These are phyloP conservation scores for Glycyrrhiza uralensis DNA, from an alignment of 306 rosid species.

Conservation along the genomic window DNA sequence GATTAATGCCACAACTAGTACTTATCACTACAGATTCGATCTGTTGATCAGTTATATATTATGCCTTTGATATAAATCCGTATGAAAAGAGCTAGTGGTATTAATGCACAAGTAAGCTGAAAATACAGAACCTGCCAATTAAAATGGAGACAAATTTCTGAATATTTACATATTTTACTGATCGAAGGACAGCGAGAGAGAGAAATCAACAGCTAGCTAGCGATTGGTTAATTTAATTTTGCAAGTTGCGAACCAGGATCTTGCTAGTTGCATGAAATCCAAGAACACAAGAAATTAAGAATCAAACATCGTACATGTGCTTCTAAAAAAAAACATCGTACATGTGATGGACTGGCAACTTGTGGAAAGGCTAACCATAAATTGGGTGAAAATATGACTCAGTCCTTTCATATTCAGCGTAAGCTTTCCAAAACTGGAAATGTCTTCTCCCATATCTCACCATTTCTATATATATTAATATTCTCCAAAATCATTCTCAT, in stretches of 20 bases:
- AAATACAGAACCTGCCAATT: neutral
- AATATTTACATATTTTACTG: neutral
- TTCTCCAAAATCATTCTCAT: neutral
- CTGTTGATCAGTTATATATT: neutral
- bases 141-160: no score
- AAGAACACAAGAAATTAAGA: slow-evolving; percentile 13
- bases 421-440: slow-evolving; percentile 27
- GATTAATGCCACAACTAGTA: neutral
- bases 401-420: neutral
- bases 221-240: neutral
- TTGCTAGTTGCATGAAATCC: neutral
- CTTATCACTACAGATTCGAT: neutral
- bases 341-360: slow-evolving; percentile 14
- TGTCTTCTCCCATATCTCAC: neutral
- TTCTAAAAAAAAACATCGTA: no score
- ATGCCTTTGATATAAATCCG: neutral
- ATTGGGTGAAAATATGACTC: neutral
- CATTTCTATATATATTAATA: neutral
- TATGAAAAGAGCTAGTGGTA: neutral
- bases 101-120: neutral
- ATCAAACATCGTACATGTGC: slow-evolving; percentile 25
- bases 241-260: neutral
- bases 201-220: neutral
- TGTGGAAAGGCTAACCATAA: neutral
- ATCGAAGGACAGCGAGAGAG: neutral